Percentiles rank a stretch among this genome's conserved stretches.
These are phyloP conservation scores for Pholiota molesta DNA, from an alignment of 768 basidiomycete species.

Conservation along the genomic window DNA sequence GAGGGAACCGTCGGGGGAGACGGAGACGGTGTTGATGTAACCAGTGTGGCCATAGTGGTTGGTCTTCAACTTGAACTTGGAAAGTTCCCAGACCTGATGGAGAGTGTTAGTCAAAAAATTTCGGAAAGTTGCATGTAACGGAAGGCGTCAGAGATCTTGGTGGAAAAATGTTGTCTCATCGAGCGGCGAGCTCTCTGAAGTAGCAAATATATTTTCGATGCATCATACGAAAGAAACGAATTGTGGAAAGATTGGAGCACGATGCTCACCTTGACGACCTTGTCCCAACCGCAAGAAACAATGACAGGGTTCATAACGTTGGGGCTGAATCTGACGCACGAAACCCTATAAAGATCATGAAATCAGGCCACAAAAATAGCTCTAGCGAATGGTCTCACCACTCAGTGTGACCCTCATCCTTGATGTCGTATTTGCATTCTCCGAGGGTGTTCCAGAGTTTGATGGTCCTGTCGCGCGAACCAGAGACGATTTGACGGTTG, in stretches of 20 bases:
- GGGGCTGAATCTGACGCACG: conserved; percentile 98
- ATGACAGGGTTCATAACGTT: conserved; percentile 98
- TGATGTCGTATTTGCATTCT: conserved; percentile 99
- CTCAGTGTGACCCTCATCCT: conserved; percentile 97
- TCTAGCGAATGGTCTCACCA: conserved; percentile 52
- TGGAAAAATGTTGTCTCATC: conserved; percentile 77
- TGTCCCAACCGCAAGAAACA: conserved; percentile 99
- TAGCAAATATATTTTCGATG: conserved; percentile 76
- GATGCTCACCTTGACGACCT: conserved; percentile 93
- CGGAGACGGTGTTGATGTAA: conserved; percentile 98
- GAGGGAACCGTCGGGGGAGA: conserved; percentile 98
- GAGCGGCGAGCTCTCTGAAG: conserved; percentile 74
- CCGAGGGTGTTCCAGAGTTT: conserved; percentile 99
- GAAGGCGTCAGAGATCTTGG: conserved; percentile 80
- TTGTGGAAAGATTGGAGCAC: conserved; percentile 5
- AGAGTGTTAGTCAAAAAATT: conserved; percentile 18
- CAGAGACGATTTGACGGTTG: conserved; percentile 99
- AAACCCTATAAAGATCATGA: conserved; percentile 67
- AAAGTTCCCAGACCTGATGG: conserved; percentile 95
- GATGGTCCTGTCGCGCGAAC: conserved; percentile 95
- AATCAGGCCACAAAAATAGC: conserved; percentile 21
- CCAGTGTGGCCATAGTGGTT: conserved; percentile 99
- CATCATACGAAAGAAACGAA: conserved; percentile 28
- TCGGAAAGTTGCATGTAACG: conserved; percentile 12
- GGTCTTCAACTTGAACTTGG: conserved; percentile 99